Evolutionary conservation across 2,329 filamentous ascomycete genomes (phyloP), one percentile per base, ranked within the genome.

Genomic region (Westerdykella ornata): DNA sequence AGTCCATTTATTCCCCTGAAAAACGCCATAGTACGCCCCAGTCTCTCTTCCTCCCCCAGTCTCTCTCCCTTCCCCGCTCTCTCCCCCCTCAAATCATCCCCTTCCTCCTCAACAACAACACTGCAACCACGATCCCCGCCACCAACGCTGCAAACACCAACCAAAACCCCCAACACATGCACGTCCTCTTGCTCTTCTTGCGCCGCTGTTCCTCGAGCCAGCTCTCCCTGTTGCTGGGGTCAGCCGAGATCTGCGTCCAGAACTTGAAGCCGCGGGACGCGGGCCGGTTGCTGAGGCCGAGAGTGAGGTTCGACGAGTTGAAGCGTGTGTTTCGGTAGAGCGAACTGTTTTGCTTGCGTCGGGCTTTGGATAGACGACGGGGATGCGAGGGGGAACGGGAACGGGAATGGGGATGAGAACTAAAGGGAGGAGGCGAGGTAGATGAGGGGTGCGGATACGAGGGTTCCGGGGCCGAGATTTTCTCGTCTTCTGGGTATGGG

Each of bases 61-160:
- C 33, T 31, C 17, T 18, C 8, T n/a, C 16, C 22, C 30, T 6
- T 17, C 30, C 16, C 5, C 5, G 13, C 5, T 20, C 13, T 15
- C 36, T 16, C 63, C 85, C 88, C 68, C 85, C 86, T 56, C 45
- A 63, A 13, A 64, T 56, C 14, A 64, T 54, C 15, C 44, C 41
- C 39, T 47, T 57, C 18, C 49, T 46, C 42, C 62, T 58, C 43
- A 72, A 41, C 60, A 72, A 70, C 44, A 76, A 59, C 1, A 76
- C 54, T 0, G 71, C 58, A 1, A 70, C 63, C 9, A 75, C 68
- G 2, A 72, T 58, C 1, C 63, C 71, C 0, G 66, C 68, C 0
- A 74, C 60, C 8, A 77, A 39, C 2, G 67, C 60, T n/a, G 70
- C 49, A 37, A 74, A 61, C n/a, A 51, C 48, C 2, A 69, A 43